Evolutionary conservation across 495 filamentous ascomycete species (phyloP), one percentile per base, ranked within the genome.

Genomic region (Penicillium chermesinum): DNA sequence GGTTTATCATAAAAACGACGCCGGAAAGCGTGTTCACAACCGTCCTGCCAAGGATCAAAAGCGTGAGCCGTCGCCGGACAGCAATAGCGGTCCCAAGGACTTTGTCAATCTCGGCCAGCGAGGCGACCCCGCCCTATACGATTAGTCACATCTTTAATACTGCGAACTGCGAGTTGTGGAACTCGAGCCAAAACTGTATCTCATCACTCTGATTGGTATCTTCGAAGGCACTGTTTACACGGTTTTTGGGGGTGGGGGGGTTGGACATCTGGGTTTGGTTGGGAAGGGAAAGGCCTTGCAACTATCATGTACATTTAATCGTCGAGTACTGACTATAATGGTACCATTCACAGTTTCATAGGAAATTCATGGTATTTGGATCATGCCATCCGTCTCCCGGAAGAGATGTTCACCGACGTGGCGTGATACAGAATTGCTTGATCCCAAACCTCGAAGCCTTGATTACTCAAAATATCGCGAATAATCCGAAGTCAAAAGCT

Each of bases 51-150:
- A 63, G 52, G 58, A 27, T 3, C 43, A 37, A 16, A 49, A 39
- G 1, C 61, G 56, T 41, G 87, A 93, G 65, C 60, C 69, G 2
- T 74, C 77, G 2, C 88, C 88, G 0, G 80, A 78, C 9, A 74
- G 78, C 9, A 70, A 81, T 33, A 76, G 88, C 22, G 76, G 75
- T 35, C 78, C 88, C 1, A 73, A 77, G 10, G 87, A 91, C 51
- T 96, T 95, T 48, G 79, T 85, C 57, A 79, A 84, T 40, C 69
- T 93, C 64, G 90, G 91, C 27, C 86, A 87, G 2, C 87, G 85
- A 58, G 91, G 88, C 2, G 90, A 96, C 64, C 79, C 88, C 53
- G 65, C 76, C 19, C 66, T 96, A 14, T 95, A 83, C 58, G 82
- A 75, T 7, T 72, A 89, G n/a, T n/a, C n/a, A n/a, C n/a, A n/a